Conservation (phyloP, 345 rosid genomes). For the Fremontodendron californicum region DNA sequence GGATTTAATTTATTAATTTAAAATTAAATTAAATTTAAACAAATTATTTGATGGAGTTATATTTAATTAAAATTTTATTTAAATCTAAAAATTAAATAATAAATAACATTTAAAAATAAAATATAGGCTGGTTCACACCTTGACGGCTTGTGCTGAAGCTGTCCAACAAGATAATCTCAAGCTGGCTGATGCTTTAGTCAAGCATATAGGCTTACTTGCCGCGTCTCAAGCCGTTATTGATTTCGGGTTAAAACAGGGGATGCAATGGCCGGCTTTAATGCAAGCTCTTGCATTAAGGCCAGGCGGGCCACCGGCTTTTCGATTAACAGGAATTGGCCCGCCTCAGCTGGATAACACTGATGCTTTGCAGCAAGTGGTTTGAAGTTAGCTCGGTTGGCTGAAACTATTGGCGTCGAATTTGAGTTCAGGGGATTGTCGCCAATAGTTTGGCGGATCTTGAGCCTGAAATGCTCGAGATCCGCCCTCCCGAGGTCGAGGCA, state of each 20-base stretch:
- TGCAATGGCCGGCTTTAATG: slow-evolving; percentile 94
- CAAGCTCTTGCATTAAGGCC: slow-evolving; percentile 84
- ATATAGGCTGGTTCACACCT: slow-evolving; percentile 77
- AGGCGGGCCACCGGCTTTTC: slow-evolving; percentile 72
- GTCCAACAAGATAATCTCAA: slow-evolving; percentile 55
- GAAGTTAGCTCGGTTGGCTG: slow-evolving; percentile 73
- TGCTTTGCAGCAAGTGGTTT: slow-evolving; percentile 68
- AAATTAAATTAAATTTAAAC: no score
- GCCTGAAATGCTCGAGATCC: slow-evolving; percentile 55
- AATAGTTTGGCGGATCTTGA: slow-evolving; percentile 61
- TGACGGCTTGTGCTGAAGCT: slow-evolving; percentile 83
- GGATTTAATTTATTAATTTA: no score
- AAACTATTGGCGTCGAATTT: slow-evolving; percentile 51
- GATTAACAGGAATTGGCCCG: slow-evolving; percentile 76
- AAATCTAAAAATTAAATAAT: no score
- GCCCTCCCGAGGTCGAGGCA: slow-evolving; percentile 42
- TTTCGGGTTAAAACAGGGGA: slow-evolving; percentile 64
- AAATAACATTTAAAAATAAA: no score
- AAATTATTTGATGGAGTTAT: no score
- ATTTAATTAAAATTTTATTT: no score
- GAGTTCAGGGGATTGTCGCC: slow-evolving; percentile 60
- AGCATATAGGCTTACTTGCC: slow-evolving; percentile 63
- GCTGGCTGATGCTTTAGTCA: slow-evolving; percentile 72
- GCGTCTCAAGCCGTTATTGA: slow-evolving; percentile 67
- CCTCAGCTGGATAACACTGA: slow-evolving; percentile 56